Evolutionary conservation across 768 basidiomycete species (phyloP), one percentile per base, ranked within the genome.

Genomic region (Symmetrospora coprosmae): DNA sequence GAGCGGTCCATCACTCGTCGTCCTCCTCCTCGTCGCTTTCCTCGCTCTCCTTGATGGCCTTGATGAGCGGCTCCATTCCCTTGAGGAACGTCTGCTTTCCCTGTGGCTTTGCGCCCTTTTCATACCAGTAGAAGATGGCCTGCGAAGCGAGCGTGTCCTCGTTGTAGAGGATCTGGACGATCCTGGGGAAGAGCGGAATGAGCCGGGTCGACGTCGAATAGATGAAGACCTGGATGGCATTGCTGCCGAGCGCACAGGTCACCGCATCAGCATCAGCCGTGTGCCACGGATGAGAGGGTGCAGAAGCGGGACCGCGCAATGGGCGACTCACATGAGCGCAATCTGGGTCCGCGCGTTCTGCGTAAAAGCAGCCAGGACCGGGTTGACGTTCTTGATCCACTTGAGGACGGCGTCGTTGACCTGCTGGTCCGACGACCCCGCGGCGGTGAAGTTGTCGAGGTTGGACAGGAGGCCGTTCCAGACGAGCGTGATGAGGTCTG

Each of bases 91-190:
- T 86, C 73, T 94, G 89, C 70, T 85, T 83, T 48, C 91, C 92
- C 73, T 96, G 87, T 0, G 88, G 81, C 74, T 89, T 94, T 47
- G 90, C 85, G 50, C 94, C 92, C 75, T 99, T 99, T 75, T 87
- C 84, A 74, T 88, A 78, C 92, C 92, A 99, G 73, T 94, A 97
- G 62, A 96, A 85, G 69, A 99, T 91, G 63, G 91, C 90, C 71
- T 91, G 85, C 70, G 91, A 89, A 56, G 89, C 86, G 67, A 96
- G 79, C 74, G 89, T 89, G 68, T 99, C 92, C 69, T 86, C 83
- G 75, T 91, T 91, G 76, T 94, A 96, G 73, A 96, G 77, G 67
- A 91, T 84, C 87, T 89, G 68, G 40, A 99, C 78, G 72, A 97
- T 85, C 70, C 90, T 86, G 46, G 88, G 84, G 78, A 99, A 97